Conservation (phyloP, 805 yeast genomes). For the Monosporozyma aerobia region DNA sequence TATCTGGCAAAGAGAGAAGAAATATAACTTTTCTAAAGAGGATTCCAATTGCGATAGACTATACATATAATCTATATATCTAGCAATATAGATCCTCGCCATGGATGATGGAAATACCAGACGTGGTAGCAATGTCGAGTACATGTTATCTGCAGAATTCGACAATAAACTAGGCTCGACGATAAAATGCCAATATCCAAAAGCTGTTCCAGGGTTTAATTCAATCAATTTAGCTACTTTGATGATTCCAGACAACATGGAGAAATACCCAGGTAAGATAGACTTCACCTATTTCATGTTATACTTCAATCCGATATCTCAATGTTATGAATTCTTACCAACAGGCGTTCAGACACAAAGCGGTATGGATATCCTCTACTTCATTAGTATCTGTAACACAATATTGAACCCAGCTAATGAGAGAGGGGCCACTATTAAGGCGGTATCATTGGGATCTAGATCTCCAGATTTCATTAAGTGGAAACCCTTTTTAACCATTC, state of each 20-base stretch:
- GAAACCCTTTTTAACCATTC: slow-evolving; percentile 42
- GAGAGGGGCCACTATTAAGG: slow-evolving; percentile 52
- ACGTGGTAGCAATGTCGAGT: slow-evolving; percentile 35
- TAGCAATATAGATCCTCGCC: neutral
- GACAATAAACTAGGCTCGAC: slow-evolving; percentile 70
- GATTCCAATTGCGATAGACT: neutral
- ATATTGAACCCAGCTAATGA: slow-evolving; percentile 34
- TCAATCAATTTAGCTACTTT: slow-evolving; percentile 37
- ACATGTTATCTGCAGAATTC: slow-evolving; percentile 65
- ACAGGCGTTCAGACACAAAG: neutral
- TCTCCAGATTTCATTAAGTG: slow-evolving; percentile 45
- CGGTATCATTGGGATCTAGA: slow-evolving; percentile 50
- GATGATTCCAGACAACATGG: slow-evolving; percentile 55
- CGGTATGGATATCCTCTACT: slow-evolving; percentile 34
- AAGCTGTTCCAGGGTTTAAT: slow-evolving; percentile 12
- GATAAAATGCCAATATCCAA: slow-evolving; percentile 52
- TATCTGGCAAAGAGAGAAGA: neutral
- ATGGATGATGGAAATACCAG: neutral
- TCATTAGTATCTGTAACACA: slow-evolving; percentile 49
- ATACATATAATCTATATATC: neutral
- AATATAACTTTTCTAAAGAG: neutral
- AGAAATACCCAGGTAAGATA: slow-evolving; percentile 39
- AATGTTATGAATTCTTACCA: slow-evolving; percentile 21
- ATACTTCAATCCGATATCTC: slow-evolving; percentile 29
- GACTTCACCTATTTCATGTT: slow-evolving; percentile 51